These are phyloP conservation scores for Plenodomus tracheiphilus DNA, from an alignment of 2,329 filamentous ascomycete genomes.

Conservation along the genomic window DNA sequence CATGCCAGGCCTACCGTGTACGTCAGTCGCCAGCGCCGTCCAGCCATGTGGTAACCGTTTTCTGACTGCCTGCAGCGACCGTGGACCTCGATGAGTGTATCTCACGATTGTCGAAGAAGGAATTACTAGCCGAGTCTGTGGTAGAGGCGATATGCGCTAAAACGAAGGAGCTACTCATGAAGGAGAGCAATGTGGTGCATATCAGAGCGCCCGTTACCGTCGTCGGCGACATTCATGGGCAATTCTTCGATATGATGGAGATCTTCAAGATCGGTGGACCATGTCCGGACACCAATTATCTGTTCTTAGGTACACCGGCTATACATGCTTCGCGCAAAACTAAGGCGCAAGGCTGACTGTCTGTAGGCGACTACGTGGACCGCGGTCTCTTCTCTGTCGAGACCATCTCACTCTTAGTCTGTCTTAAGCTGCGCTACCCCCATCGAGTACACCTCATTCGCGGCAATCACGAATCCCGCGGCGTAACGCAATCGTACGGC, in stretches of 20 bases:
- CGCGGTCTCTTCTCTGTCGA: slow-evolving; percentile 98
- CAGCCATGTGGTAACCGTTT: slow-evolving; percentile 2
- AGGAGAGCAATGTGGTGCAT: slow-evolving; percentile 99
- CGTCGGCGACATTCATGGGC: slow-evolving; percentile 96
- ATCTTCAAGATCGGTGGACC: slow-evolving; percentile 98
- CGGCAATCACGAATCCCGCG: slow-evolving; percentile 96
- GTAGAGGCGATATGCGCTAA: slow-evolving; percentile 99
- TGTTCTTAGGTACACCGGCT: slow-evolving; percentile 76
- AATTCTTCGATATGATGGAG: slow-evolving; percentile 98
- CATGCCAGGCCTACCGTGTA: slow-evolving; percentile 58
- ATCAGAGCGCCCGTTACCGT: slow-evolving; percentile 94
- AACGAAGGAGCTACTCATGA: slow-evolving; percentile 98
- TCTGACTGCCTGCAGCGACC: slow-evolving; percentile 64
- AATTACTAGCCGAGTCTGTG: slow-evolving; percentile 93
- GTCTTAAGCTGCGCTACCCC: slow-evolving; percentile 94
- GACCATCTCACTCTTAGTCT: slow-evolving; percentile 96
- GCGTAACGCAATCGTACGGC: slow-evolving; percentile 97
- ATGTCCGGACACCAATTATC: slow-evolving; percentile 96
- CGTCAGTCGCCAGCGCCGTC: slow-evolving; percentile 21
- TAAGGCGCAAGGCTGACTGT: slow-evolving; percentile 13
- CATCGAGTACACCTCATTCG: slow-evolving; percentile 94
- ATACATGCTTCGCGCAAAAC: slow-evolving; percentile 20
- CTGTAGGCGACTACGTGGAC: slow-evolving; percentile 90
- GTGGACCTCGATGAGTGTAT: slow-evolving; percentile 99
- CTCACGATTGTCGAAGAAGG: slow-evolving; percentile 92